A percentile compares a stretch with the other conserved stretches of the same genome.
These are phyloP conservation scores for Botrytis porri DNA, from an alignment of 2,329 filamentous ascomycete species.

Conservation along the genomic window DNA sequence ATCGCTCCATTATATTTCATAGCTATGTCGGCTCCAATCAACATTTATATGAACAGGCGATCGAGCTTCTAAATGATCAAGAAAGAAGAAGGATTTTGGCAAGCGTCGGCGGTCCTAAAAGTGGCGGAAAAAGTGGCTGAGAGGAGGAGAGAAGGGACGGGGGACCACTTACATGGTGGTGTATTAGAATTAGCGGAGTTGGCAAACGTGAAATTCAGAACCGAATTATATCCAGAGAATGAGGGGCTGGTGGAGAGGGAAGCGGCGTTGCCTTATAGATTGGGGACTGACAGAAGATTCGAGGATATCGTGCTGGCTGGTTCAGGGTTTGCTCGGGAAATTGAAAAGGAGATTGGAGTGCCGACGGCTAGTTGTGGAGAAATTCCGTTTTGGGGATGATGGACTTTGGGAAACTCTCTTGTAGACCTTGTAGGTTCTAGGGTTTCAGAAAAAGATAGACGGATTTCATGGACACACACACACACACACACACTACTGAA, in stretches of 20 bases:
- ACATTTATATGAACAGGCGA: slow-evolving; percentile 22
- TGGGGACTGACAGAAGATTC: background rate
- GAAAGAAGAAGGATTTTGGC: slow-evolving; percentile 26
- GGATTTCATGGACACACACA: too few relatives aligned
- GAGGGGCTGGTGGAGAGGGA: background rate
- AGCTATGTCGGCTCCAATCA: slow-evolving; percentile 21
- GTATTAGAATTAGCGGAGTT: background rate
- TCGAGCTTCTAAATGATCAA: slow-evolving; percentile 23
- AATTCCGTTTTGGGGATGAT: background rate
- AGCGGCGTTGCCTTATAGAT: background rate
- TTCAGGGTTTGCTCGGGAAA: background rate
- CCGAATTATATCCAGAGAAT: background rate
- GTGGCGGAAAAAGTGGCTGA: slow-evolving; percentile 23
- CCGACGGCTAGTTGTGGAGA: background rate
- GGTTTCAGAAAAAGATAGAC: background rate
- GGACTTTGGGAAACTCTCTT: background rate
- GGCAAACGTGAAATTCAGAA: background rate
- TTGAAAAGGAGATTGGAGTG: background rate
- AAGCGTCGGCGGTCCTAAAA: slow-evolving; percentile 17
- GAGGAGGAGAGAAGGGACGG: background rate
- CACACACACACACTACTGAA: too few relatives aligned
- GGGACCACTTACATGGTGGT: background rate
- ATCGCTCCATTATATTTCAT: slow-evolving; percentile 26
- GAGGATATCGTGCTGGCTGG: background rate
- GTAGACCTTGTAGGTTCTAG: background rate